phyloP scores from a whole-genome alignment of 106 monocot species.

The Hemerocallis citrina region DNA sequence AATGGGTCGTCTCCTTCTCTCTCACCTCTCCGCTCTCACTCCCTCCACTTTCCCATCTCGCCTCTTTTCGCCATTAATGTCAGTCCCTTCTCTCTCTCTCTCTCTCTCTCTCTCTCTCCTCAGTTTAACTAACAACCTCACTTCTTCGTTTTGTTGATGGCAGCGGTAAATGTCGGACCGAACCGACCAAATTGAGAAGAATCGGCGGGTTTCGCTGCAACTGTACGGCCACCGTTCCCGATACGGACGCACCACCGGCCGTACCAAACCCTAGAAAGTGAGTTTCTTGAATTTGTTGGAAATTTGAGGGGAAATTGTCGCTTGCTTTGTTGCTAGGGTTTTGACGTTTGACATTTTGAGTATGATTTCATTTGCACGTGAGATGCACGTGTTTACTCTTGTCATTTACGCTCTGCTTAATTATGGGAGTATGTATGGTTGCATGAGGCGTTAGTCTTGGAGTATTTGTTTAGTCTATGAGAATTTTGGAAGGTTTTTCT shows the following conservation, averaged over 20 bases:
- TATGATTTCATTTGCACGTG: too few relatives aligned
- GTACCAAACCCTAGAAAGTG: not conserved
- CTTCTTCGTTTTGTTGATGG: not conserved
- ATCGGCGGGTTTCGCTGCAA: not conserved
- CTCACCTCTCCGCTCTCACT: not conserved
- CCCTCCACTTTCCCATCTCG: not conserved
- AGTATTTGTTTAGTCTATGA: too few relatives aligned
- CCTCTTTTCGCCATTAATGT: not conserved
- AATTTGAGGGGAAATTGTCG: too few relatives aligned
- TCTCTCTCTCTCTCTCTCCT: not conserved
- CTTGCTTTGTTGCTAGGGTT: too few relatives aligned
- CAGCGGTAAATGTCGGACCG: not conserved
- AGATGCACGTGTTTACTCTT: too few relatives aligned
- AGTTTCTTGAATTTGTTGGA: too few relatives aligned
- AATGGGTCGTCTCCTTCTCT: slow-evolving; percentile 6
- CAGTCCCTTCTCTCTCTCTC: not conserved
- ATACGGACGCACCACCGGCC: not conserved
- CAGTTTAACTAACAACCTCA: not conserved
- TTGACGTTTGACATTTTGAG: too few relatives aligned
- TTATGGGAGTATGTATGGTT: too few relatives aligned
- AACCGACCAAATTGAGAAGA: not conserved
- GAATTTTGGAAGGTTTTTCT: too few relatives aligned
- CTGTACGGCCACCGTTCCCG: not conserved
- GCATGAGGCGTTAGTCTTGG: too few relatives aligned
- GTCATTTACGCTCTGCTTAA: too few relatives aligned